phyloP scores from a whole-genome alignment of 1,139 yeast species.

The Meyerozyma smithsonii region DNA sequence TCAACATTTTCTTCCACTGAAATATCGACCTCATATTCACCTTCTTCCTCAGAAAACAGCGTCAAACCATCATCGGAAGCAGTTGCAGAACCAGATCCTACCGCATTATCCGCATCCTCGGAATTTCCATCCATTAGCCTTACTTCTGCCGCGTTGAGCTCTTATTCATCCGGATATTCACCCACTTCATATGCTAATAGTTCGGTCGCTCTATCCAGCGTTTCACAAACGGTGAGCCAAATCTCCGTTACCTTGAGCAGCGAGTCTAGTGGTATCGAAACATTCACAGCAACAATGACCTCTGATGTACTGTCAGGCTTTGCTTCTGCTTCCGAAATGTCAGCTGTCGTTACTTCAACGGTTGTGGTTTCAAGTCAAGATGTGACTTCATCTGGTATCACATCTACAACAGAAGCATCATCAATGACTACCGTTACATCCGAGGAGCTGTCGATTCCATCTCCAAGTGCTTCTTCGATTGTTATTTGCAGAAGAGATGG shows the following conservation, averaged over 20 bases:
- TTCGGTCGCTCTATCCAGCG: not conserved
- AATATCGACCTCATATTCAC: not conserved
- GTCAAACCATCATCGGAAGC: not conserved
- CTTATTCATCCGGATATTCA: not conserved
- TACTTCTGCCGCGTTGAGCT: not conserved
- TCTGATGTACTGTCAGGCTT: too few relatives aligned
- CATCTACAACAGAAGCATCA: not conserved
- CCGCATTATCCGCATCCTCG: not conserved
- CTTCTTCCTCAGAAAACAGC: not conserved
- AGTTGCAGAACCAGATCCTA: not conserved
- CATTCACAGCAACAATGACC: too few relatives aligned
- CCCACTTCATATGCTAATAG: not conserved
- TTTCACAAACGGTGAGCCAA: not conserved
- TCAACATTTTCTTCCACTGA: not conserved
- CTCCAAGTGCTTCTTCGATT: slow-evolving; percentile 1
- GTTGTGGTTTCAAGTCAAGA: too few relatives aligned
- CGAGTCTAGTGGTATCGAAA: too few relatives aligned
- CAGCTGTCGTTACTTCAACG: too few relatives aligned
- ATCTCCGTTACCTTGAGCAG: not conserved
- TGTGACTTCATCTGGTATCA: not conserved
- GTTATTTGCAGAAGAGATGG: slow-evolving; percentile 1
- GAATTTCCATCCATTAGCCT: not conserved
- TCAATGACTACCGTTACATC: not conserved
- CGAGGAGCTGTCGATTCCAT: not conserved
- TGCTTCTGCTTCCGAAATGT: too few relatives aligned